phyloP scores from a whole-genome alignment of 179 eudicot species.

The Dionaea muscipula region DNA sequence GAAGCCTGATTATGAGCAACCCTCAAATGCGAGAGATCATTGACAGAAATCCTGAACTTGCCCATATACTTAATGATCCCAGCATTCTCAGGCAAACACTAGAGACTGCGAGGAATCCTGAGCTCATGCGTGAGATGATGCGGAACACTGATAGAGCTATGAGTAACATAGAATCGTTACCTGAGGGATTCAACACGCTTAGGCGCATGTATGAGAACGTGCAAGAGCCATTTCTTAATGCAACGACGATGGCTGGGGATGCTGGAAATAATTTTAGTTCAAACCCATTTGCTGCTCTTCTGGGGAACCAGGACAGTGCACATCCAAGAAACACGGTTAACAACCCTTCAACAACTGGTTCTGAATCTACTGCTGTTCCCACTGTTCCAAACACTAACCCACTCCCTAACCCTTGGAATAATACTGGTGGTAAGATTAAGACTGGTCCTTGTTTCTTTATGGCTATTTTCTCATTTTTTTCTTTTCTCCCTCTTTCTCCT shows the following conservation, averaged over 20 bases:
- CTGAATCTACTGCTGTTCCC: constrained; percentile 38
- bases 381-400: constrained; percentile 72
- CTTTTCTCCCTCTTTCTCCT: neutral
- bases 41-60: constrained; percentile 96
- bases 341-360: constrained; percentile 48
- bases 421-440: constrained; percentile 38
- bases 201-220: constrained; percentile 99
- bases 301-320: constrained; percentile 64
- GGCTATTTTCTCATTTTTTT: neutral
- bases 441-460: neutral
- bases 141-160: constrained; percentile 97
- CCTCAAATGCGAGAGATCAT: constrained; percentile 99
- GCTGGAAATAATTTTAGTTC: constrained; percentile 44
- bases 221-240: constrained; percentile 92
- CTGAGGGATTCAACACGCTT: constrained; percentile 97
- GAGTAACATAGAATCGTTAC: constrained; percentile 98
- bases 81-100: constrained; percentile 83
- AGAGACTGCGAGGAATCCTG: constrained; percentile 96
- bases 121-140: constrained; percentile 99
- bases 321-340: constrained; percentile 41
- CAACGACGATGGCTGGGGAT: constrained; percentile 63
- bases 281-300: constrained; percentile 83
- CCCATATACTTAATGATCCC: constrained; percentile 87
- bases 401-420: constrained; percentile 88
- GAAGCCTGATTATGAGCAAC: constrained; percentile 79